phyloP scores from a whole-genome alignment of 116 monocot species.

The Cymodocea nodosa region DNA sequence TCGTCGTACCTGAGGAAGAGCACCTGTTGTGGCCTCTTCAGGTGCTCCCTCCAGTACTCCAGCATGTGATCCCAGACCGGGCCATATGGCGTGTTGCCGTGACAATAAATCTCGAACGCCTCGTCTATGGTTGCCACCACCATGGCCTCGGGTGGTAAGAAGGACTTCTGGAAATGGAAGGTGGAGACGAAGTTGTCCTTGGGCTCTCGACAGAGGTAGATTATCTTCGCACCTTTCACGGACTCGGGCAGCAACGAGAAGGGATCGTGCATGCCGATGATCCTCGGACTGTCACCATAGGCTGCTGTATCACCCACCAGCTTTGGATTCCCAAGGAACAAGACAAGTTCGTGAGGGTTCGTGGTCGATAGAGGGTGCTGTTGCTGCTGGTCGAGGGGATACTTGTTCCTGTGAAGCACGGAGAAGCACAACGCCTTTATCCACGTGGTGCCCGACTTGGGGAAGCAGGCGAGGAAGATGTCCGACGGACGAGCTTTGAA shows the following conservation, averaged over 20 bases:
- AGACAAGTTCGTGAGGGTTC: slow-evolving; percentile 15
- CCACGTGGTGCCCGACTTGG: slow-evolving; percentile 33
- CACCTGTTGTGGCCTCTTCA: too few species aligned
- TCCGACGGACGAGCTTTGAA: slow-evolving; percentile 5
- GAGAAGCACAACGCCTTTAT: slow-evolving; percentile 27
- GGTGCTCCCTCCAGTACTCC: too few species aligned
- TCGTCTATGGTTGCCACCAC: not conserved
- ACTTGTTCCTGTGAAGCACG: not conserved
- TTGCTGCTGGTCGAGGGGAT: not conserved
- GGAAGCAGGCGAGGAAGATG: too few species aligned
- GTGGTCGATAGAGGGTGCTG: not conserved
- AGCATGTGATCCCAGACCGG: too few species aligned
- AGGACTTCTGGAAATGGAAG: slow-evolving; percentile 9
- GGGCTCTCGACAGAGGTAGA: slow-evolving; percentile 32
- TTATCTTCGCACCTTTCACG: slow-evolving; percentile 6
- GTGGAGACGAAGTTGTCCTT: slow-evolving; percentile 29
- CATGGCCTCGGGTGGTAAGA: too few species aligned
- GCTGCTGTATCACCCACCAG: slow-evolving; percentile 3
- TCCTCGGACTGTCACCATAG: slow-evolving; percentile 2
- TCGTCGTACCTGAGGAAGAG: too few species aligned
- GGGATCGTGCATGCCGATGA: slow-evolving; percentile 21
- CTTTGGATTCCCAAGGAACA: not conserved
- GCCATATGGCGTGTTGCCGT: not conserved
- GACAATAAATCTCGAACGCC: slow-evolving; percentile 20
- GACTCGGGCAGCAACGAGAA: slow-evolving; percentile 23